A percentile compares a stretch with the other conserved stretches of the same genome.
These are phyloP conservation scores for Buxus sempervirens DNA, from an alignment of 164 flowering plant genomes.

Conservation along the genomic window DNA sequence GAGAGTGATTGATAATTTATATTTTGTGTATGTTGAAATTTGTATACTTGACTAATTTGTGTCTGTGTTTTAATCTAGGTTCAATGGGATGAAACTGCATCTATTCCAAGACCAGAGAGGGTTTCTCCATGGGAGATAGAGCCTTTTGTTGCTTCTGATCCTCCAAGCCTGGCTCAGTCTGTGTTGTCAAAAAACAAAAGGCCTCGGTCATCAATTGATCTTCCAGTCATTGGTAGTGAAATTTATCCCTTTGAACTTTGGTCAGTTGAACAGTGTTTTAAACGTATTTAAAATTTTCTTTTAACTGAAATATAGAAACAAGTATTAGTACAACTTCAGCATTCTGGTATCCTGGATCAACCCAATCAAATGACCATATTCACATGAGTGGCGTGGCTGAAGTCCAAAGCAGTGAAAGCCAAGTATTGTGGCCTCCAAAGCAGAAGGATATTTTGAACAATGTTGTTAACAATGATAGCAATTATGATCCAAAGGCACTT, in stretches of 20 bases:
- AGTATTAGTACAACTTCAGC: constrained; percentile 24
- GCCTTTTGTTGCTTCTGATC: constrained; percentile 47
- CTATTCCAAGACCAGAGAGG: constrained; percentile 68
- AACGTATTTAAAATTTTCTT: not conserved
- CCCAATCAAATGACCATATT: constrained; percentile 33
- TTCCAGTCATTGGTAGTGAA: constrained; percentile 42
- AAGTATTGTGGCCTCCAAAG: constrained; percentile 34
- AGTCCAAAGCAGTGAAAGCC: constrained; percentile 37
- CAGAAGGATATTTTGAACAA: constrained; percentile 26
- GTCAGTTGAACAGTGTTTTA: not conserved
- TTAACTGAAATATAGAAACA: constrained; percentile 29
- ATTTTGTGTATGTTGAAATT: not conserved
- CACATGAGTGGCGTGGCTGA: constrained; percentile 30
- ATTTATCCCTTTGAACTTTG: not conserved
- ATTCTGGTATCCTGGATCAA: constrained; percentile 46
- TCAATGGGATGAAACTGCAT: constrained; percentile 92
- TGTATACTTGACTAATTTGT: not conserved
- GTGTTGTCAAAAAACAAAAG: constrained; percentile 49
- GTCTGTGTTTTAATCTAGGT: constrained; percentile 35
- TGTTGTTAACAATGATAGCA: constrained; percentile 19
- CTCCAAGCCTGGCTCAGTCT: constrained; percentile 34
- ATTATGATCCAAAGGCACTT: constrained; percentile 22
- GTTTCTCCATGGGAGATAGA: constrained; percentile 98
- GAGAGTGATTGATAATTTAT: not conserved
- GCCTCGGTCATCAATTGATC: constrained; percentile 47